These are phyloP conservation scores for Rhizopus sp. DNA, from an alignment of 371 early-diverging fungal species.

Conservation along the genomic window DNA sequence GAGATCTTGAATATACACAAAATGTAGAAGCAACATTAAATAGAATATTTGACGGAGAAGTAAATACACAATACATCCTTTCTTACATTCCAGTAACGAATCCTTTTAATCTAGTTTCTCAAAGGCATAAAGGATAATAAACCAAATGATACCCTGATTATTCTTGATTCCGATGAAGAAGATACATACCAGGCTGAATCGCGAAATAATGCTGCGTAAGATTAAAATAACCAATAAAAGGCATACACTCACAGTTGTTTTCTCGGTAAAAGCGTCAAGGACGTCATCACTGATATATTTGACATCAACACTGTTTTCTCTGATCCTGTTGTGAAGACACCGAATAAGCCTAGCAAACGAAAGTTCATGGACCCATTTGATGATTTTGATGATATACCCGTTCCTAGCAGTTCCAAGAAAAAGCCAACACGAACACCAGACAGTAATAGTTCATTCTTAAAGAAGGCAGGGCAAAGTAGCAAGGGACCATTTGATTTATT, in stretches of 20 bases:
- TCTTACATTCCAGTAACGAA: not conserved
- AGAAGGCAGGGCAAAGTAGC: not conserved
- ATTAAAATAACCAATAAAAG: not conserved
- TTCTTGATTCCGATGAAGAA: slow-evolving; percentile 31
- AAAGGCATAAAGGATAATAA: slow-evolving; percentile 26
- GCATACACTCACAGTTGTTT: not conserved
- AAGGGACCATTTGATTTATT: not conserved
- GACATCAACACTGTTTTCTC: not conserved
- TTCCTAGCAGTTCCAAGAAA: too few species aligned
- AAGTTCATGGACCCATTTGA: not conserved
- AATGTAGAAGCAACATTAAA: slow-evolving; percentile 54
- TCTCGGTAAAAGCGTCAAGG: not conserved
- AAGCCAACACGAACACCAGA: not conserved
- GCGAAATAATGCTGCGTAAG: not conserved
- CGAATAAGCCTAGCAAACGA: not conserved
- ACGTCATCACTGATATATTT: not conserved
- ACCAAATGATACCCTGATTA: slow-evolving; percentile 6
- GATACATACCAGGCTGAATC: not conserved
- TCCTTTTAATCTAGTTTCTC: slow-evolving; percentile 37
- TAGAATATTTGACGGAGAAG: slow-evolving; percentile 55
- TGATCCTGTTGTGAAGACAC: not conserved
- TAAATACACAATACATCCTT: slow-evolving; percentile 11
- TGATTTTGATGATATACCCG: not conserved
- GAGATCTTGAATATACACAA: slow-evolving; percentile 48
- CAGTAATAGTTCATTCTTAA: too few species aligned